Base-by-base conservation (phyloP, 495 filamentous ascomycete species). In the Penicillium cinerascens region DNA sequence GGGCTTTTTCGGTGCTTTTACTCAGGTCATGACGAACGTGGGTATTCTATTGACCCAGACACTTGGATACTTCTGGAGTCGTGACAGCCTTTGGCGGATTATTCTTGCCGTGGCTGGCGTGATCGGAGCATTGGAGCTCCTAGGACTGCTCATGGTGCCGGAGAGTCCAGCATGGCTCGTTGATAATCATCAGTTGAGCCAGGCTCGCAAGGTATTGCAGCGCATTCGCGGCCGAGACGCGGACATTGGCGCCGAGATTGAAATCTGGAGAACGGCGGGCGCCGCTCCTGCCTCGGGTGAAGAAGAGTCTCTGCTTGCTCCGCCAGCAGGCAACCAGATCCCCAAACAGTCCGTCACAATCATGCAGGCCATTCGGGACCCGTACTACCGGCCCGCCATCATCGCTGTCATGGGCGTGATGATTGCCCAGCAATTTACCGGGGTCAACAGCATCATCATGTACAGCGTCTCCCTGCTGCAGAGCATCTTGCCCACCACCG, bases 371-470 rank as follows among this genome's bases (percentile, higher is more conserved):
- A 59, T 88, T 13, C 76, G 68, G 2, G 79, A 90, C 52, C 79
- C 86, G 3, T 63, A 77, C 16, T 87, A 87, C 59, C 85, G 87
- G 6, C 85, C 86, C 0, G 89, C 89, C 18, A 84, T 96, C 37
- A 71, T 95, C 49, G 88, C 91, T 3, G 91, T 97, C 13, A 81
- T 92, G 17, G 89, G 85, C 4, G 85, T 96, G 55, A 97, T 97
- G 95, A 72, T 92, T 33, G 85, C 88, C 8, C 93, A 98, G 61
- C 93, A 98, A 63, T 77, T 98, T 20, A 87, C 83, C 26, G 92
- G 92, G 23, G 91, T 98, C 72, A 98, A 98, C 77, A 91, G 87
- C 49, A 91, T 97, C 58, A 85, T 98, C 67, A 96, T 98, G 91
- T 97, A 98, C 70, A 93, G 90, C 7, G 93, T 98, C 2, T 88